phyloP scores from a whole-genome alignment of 768 basidiomycete species.

The Sarcomyxa edulis region DNA sequence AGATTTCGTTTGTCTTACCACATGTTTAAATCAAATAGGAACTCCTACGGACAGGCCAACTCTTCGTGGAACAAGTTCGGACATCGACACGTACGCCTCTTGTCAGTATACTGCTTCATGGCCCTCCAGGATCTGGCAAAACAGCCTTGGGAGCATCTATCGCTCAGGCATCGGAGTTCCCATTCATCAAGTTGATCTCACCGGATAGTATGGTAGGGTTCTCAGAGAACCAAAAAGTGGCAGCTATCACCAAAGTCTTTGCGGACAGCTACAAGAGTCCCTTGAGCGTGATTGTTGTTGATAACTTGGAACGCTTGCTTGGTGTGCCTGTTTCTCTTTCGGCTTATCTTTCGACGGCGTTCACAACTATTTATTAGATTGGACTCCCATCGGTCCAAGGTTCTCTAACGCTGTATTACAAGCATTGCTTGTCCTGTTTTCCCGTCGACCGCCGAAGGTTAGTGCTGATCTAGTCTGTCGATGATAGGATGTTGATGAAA shows the following conservation, averaged over 20 bases:
- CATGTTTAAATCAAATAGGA: constrained; percentile 44
- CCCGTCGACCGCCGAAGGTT: constrained; percentile 90
- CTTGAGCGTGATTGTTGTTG: constrained; percentile 91
- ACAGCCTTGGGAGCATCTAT: constrained; percentile 93
- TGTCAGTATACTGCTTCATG: constrained; percentile 86
- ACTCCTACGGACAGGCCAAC: constrained; percentile 76
- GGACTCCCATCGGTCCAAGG: constrained; percentile 94
- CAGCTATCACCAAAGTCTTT: constrained; percentile 89
- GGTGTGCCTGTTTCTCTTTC: constrained; percentile 42
- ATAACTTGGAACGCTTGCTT: constrained; percentile 88
- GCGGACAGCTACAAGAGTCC: constrained; percentile 97
- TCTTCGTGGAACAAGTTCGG: constrained; percentile 93
- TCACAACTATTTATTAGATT: constrained; percentile 49
- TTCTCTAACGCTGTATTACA: constrained; percentile 96
- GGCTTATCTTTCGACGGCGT: not conserved
- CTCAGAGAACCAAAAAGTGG: constrained; percentile 88
- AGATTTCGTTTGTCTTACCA: constrained; percentile 1
- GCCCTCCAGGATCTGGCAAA: constrained; percentile 88
- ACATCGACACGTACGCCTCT: constrained; percentile 86
- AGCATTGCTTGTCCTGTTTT: constrained; percentile 81
- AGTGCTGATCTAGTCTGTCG: constrained; percentile 8
- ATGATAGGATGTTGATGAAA: not conserved
- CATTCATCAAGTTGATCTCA: constrained; percentile 96
- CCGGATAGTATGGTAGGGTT: constrained; percentile 97
- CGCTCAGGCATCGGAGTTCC: constrained; percentile 88